phyloP scores from a whole-genome alignment of 2,329 filamentous ascomycete species.

The Clathrospora elynae region DNA sequence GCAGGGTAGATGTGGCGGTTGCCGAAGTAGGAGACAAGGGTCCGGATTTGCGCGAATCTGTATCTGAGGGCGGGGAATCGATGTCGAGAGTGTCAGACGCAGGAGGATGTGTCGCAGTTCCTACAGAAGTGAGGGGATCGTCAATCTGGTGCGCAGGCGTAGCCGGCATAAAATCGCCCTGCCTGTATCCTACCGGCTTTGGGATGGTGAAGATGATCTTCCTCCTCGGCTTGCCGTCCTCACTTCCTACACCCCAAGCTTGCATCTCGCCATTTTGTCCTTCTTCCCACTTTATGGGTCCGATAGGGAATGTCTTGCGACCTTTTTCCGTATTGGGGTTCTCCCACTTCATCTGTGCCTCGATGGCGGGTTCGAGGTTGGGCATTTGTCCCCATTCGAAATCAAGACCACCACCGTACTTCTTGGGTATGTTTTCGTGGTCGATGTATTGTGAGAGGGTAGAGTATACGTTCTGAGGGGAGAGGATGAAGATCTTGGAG shows the following conservation, averaged over 20 bases:
- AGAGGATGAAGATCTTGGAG: constrained; percentile 93
- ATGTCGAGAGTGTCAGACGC: constrained; percentile 26
- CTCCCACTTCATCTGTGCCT: constrained; percentile 51
- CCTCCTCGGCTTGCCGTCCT: constrained; percentile 49
- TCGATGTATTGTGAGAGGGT: constrained; percentile 85
- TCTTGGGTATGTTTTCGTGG: constrained; percentile 79
- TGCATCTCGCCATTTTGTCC: constrained; percentile 50
- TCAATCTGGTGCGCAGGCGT: constrained; percentile 34
- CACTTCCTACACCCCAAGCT: constrained; percentile 53
- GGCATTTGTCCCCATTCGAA: constrained; percentile 79
- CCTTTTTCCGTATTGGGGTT: constrained; percentile 39
- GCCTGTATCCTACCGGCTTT: constrained; percentile 36
- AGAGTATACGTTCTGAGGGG: constrained; percentile 70
- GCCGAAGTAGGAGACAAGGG: constrained; percentile 17
- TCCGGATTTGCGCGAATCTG: constrained; percentile 22
- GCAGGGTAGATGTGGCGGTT: constrained; percentile 25
- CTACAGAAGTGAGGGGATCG: constrained; percentile 41
- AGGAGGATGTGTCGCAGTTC: constrained; percentile 46
- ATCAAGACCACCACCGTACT: constrained; percentile 85
- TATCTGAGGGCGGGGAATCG: constrained; percentile 33
- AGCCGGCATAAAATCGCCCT: constrained; percentile 28
- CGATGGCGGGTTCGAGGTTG: constrained; percentile 65
- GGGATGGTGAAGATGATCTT: constrained; percentile 49
- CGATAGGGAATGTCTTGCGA: constrained; percentile 52
- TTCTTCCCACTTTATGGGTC: constrained; percentile 55